phyloP scores from a whole-genome alignment of 176 grass and related monocot species.

The Phoenix dactylifera region DNA sequence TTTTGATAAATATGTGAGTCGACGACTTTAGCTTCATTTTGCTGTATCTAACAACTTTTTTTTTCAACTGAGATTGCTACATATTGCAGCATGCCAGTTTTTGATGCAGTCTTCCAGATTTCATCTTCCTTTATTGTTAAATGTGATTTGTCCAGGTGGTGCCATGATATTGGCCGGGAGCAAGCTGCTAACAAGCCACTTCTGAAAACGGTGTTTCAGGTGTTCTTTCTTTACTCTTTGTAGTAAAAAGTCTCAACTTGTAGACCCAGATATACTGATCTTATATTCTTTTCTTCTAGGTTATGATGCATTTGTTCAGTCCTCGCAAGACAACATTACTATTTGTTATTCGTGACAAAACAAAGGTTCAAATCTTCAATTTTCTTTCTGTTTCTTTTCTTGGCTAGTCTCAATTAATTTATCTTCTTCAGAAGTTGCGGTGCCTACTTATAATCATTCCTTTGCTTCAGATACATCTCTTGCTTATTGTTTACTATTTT shows the following conservation, averaged over 20 bases:
- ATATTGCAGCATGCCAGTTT: not conserved
- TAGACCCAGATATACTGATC: not conserved
- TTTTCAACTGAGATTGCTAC: no score
- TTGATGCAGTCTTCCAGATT: constrained; percentile 5
- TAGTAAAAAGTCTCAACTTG: constrained; percentile 1
- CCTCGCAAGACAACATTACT: constrained; percentile 58
- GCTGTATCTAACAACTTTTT: no score
- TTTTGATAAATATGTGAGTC: constrained; percentile 77
- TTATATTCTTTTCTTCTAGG: constrained; percentile 31
- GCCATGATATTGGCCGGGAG: constrained; percentile 84
- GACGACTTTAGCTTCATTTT: no score
- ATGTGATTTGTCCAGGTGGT: constrained; percentile 50
- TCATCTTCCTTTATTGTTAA: not conserved
- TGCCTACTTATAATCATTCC: no score
- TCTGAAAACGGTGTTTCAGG: constrained; percentile 77
- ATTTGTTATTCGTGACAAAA: constrained; percentile 83
- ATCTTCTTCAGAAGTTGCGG: no score
- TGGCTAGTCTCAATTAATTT: no score
- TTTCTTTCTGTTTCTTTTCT: no score
- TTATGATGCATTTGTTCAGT: constrained; percentile 60
- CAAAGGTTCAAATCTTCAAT: constrained; percentile 36
- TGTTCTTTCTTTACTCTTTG: constrained; percentile 10
- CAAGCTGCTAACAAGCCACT: constrained; percentile 70
- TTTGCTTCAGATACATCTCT: no score
- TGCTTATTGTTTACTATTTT: constrained; percentile 7